These are phyloP conservation scores for Stephania japonica DNA, from an alignment of 164 flowering plant genomes.

Conservation along the genomic window DNA sequence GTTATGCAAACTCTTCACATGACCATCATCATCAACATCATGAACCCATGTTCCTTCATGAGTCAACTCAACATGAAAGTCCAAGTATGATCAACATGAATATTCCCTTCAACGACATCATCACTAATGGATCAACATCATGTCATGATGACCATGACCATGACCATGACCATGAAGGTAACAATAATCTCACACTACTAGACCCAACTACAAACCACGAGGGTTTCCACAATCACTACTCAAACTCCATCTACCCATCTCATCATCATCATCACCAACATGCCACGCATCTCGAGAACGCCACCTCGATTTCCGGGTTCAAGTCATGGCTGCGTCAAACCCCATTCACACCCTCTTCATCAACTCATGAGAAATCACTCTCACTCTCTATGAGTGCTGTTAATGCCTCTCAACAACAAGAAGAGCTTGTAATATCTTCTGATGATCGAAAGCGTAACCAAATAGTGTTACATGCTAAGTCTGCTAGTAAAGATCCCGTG, in stretches of 20 bases:
- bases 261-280: neutral
- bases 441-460: neutral
- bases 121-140: neutral
- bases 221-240: neutral
- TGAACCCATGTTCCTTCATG: neutral
- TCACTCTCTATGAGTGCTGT: neutral
- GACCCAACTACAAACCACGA: neutral
- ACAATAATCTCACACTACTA: neutral
- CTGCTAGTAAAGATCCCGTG: neutral
- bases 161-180: neutral
- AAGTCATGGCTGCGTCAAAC: conserved; percentile 52
- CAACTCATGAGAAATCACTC: neutral
- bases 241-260: neutral
- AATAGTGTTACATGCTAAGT: neutral
- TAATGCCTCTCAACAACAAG: neutral
- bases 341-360: conserved; percentile 6
- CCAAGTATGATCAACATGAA: neutral
- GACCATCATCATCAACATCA: neutral
- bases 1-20: neutral
- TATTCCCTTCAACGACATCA: neutral
- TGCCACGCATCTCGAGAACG: conserved; percentile 6
- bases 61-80: neutral
- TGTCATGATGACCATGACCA: neutral
- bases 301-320: conserved; percentile 36
- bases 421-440: neutral